Evolutionary conservation across 1,284 basidiomycete species (phyloP), one percentile per base, ranked within the genome.

Genomic region (Xerocomus nothofagi): DNA sequence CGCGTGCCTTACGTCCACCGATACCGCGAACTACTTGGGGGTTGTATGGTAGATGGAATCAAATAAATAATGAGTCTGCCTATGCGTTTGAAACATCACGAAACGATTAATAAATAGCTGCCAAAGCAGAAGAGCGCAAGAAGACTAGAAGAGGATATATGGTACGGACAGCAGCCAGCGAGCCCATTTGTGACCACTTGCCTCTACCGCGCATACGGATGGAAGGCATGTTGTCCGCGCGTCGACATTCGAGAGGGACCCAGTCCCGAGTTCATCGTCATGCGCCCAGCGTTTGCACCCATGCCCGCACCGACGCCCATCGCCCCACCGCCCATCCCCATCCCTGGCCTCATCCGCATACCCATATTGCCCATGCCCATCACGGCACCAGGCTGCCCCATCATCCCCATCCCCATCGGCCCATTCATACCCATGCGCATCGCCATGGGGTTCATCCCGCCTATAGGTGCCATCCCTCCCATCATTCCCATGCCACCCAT

Each of bases 151-250:
- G 49, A 43, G 61, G 59, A 65, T 68, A 69, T 65, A 65, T 65
- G 48, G 34, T 65, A 69, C 63, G 69, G 48, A 60, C 47, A 54
- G 44, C 49, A 9, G n/a, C 20, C 48, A 33, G 32, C 41, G 12
- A 43, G 40, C 12, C 47, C 24, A n/a, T n/a, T n/a, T n/a, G n/a
- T n/a, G n/a, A n/a, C n/a, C n/a, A n/a, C 3, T 12, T n/a, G 20
- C 24, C 10, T 9, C 54, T 57, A 76, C 55, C 81, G 76, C 38
- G 81, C 74, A 60, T 84, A 84, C 15, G 81, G 81, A 63, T 84
- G 81, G 66, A 78, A 84, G 39, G 73, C 74, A 55, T 82, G 78
- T 55, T 81, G 79, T 57, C 81, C 81, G 21, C 81, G 75, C 33
- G 67, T 75, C 51, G 73, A 76, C 58, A 76, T 72, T 14, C 81